Conservation (phyloP, 2,329 filamentous ascomycete species). For the Penicillium palitans region DNA sequence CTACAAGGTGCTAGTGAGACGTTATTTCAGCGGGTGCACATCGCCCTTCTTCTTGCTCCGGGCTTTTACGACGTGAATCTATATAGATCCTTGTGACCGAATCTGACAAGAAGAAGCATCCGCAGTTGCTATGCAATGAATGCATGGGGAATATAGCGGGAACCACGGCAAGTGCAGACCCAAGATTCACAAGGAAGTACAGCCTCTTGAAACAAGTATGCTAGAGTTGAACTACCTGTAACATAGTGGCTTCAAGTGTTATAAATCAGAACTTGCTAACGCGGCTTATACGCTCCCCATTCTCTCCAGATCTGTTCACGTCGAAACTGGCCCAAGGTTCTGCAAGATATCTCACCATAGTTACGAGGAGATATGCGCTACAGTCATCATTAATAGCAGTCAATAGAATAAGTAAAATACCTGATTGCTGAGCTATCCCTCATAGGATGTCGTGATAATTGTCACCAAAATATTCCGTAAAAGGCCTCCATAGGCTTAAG, state of each 20-base stretch:
- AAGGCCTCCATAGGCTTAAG: not conserved
- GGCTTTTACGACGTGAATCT: not conserved
- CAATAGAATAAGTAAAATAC: not conserved
- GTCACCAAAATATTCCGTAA: not conserved
- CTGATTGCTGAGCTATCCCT: not conserved
- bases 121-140: not conserved
- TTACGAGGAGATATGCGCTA: not conserved
- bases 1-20: not conserved
- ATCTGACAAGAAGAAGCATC: not conserved
- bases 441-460: not conserved
- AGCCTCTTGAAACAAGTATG: not conserved
- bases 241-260: not conserved
- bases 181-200: not conserved
- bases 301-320: not conserved
- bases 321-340: not conserved
- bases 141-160: not conserved
- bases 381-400: not conserved
- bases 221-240: not conserved
- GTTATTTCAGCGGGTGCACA: not conserved
- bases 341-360: not conserved
- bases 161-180: not conserved
- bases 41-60: accelerated
- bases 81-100: not conserved
- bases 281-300: not conserved
- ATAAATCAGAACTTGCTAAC: not conserved